Evolutionary conservation across 2,329 filamentous ascomycete genomes (phyloP).

Genomic region (Chaetomiaceae sp.): DNA sequence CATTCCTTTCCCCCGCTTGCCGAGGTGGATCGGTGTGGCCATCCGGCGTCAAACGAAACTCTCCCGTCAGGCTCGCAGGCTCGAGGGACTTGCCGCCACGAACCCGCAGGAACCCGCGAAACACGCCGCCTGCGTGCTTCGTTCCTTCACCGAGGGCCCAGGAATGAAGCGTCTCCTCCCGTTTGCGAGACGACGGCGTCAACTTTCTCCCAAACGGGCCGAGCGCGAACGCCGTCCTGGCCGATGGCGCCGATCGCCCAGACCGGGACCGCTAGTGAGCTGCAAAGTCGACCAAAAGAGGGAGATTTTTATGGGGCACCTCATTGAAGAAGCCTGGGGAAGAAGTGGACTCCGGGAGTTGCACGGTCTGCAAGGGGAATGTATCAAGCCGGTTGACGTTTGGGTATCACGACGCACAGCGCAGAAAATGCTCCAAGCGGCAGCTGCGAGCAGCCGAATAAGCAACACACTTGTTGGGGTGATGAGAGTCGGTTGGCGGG

Average conservation of each 20-base stretch:
- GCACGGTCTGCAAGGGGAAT: too few relatives aligned
- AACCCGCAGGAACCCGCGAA: not conserved
- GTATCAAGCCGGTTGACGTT: too few relatives aligned
- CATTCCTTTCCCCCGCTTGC: not conserved
- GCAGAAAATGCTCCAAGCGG: not conserved
- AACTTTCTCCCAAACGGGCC: not conserved
- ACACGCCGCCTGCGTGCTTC: not conserved
- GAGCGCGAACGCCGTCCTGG: not conserved
- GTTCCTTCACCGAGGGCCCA: not conserved
- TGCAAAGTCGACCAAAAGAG: constrained; percentile 5
- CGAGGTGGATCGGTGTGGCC: constrained; percentile 4
- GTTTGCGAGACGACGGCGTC: not conserved
- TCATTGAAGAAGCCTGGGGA: not conserved
- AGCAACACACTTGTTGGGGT: too few relatives aligned
- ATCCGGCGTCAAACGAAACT: not conserved
- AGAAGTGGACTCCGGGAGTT: not conserved
- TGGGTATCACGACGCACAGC: too few relatives aligned
- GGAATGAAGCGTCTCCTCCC: not conserved
- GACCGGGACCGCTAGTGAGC: not conserved
- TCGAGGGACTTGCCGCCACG: not conserved
- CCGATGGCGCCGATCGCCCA: not conserved
- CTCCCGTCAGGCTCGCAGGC: too few relatives aligned
- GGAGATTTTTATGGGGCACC: constrained; percentile 4
- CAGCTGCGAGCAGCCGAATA: not conserved
- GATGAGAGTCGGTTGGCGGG: not conserved